Percentiles rank a stretch among this genome's conserved stretches.
These are phyloP conservation scores for Phytophthora sp. DNA, from an alignment of 352 stramenopile species.

Conservation along the genomic window DNA sequence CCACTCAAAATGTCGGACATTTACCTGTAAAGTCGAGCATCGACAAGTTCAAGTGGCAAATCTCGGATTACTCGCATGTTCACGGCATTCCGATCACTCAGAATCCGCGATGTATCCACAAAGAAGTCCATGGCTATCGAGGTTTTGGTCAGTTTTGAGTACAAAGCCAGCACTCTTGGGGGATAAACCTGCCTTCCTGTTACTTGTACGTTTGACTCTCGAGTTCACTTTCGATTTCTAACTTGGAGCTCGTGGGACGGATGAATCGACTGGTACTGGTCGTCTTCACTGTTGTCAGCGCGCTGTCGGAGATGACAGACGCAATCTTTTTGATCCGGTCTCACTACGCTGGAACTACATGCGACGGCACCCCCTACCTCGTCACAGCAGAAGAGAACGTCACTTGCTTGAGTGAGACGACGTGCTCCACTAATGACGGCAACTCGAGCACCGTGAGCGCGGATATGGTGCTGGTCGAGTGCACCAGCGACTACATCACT, in stretches of 20 bases:
- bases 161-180: no score
- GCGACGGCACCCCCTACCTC: conserved; percentile 17
- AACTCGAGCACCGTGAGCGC: conserved; percentile 3
- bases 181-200: no score
- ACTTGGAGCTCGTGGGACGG: not conserved
- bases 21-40: no score
- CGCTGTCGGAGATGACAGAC: not conserved
- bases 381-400: conserved; percentile 7
- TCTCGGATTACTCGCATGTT: not conserved
- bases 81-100: conserved; percentile 7
- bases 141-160: not conserved
- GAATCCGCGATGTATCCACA: conserved; percentile 3
- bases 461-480: conserved; percentile 15
- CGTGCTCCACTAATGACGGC: not conserved
- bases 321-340: conserved; percentile 14
- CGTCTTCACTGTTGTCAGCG: not conserved
- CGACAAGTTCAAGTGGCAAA: conserved; percentile 1
- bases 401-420: not conserved
- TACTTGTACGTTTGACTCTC: conserved; percentile 16
- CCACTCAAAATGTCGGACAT: no score
- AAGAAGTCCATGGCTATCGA: not conserved
- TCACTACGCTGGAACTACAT: conserved; percentile 12
- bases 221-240: conserved; percentile 14
- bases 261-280: conserved; percentile 24
- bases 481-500: conserved; percentile 3